Base-by-base conservation (phyloP, 1,284 basidiomycete genomes). In the Kalmanozyma brasiliensis region DNA sequence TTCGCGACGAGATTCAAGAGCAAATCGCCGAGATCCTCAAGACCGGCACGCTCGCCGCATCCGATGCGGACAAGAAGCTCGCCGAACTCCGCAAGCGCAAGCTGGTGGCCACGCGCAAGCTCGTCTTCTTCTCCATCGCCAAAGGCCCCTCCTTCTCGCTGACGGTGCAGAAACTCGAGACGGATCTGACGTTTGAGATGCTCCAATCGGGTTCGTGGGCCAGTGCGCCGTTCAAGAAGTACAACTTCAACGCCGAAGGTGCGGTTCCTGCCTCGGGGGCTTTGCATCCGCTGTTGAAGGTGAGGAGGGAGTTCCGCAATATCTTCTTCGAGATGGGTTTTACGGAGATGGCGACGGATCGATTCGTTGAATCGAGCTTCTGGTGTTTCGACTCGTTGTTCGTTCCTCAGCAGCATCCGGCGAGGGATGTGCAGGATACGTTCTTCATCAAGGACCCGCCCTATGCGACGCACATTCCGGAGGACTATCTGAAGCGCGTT, bases 241-340 rank as follows among this genome's bases (percentile, higher is more conserved):
- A 98, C 86, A 99, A 99, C 84, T 98, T 98, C 80, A 93, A 97
- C 77, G 95, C 96, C 1, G 93, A 94, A 73, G 96, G 96, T 62
- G 88, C 90, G 35, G 90, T 90, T 4, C 90, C 94, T 4, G 87
- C 88, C 30, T 91, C 93, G 26, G 96, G 96, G 46, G 93, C 94
- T 11, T 85, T 98, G 30, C 96, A 98, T 83, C 96, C 95, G 7
- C 87, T 99, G 26, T 88, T 98, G 73, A 98, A 98, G 85, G 96
- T 99, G 32, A 88, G 96, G 52, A 95, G 98, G 83, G 96, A 99
- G 84, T 94, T 99, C 83, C 88, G 94, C 49, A 91, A 92, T 82
- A 98, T 98, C 80, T 99, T 99, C 87, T 88, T 99, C 76, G 96
- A 99, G 83, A 98, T 98, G 93, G 96, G 96, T 92, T 99, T 98